Evolutionary conservation across 176 grass and related monocot genomes (phyloP), one percentile per base, ranked within the genome.

Genomic region (Paspalum vaginatum): DNA sequence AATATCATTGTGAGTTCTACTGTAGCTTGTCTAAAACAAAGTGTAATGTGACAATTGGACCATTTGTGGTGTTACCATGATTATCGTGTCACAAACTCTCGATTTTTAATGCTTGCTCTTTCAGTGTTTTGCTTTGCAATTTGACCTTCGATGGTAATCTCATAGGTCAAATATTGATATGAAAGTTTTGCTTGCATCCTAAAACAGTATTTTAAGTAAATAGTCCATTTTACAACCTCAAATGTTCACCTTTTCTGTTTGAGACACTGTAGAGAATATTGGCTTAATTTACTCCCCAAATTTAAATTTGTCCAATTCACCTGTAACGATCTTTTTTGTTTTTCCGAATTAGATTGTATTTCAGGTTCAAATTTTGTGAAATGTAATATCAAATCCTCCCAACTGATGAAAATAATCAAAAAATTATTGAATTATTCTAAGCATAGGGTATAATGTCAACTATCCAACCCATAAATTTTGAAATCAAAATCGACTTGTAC

Each of bases 51-150:
- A 48, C 9, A 65, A 26, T 25, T 59, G 41, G 40, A 4, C 7
- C 20, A 26, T 32, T 14, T 59, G 20, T 66, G 18, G 42, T 57
- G n/a, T 70, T 27, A 69, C 9, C 7, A 17, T 50, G 10, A 42
- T 61, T 63, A 13, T 43, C 13, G 26, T 59, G 63, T 79, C 43
- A 17, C 10, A 24, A 68, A 51, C 5, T 60, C 43, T 8, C 11
- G 13, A 51, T 75, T 81, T 41, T 59, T 37, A 42, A 18, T 81
- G 62, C 21, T 53, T 20, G 3, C 41, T 64, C 50, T 53, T 65
- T 1, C 61, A 45, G 46, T 50, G 16, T 69, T 81, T 62, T 70
- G 51, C 22, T 76, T 60, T 37, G 17, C 5, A 44, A 5, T 18
- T 50, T 16, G 9, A 45, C 26, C 15, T 82, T 78, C 4, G 26